A percentile compares a stretch with the other conserved stretches of the same genome.
These are phyloP conservation scores for Kwoniella mangroviensis DNA, from an alignment of 768 basidiomycete species.

Conservation along the genomic window DNA sequence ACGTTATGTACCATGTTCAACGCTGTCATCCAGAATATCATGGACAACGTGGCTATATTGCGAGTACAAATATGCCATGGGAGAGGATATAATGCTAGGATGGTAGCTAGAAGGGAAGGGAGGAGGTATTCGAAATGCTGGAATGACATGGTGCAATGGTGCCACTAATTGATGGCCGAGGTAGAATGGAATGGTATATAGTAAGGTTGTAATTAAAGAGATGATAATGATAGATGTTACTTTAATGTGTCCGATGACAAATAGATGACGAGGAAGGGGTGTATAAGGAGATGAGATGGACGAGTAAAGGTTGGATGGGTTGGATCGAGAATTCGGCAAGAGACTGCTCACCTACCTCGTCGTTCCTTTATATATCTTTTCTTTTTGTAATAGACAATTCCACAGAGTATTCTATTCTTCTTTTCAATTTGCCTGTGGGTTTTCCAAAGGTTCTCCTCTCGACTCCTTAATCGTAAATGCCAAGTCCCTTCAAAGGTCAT, in stretches of 20 bases:
- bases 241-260: background rate
- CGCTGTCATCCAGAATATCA: constrained; percentile 55
- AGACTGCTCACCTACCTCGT: background rate
- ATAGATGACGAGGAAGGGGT: background rate
- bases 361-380: background rate
- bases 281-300: background rate
- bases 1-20: constrained; percentile 48
- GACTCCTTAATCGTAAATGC: background rate
- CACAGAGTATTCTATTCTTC: background rate
- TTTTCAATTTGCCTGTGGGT: no score
- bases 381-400: background rate
- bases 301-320: background rate
- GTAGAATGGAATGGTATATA: no score
- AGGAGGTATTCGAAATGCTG: constrained; percentile 37
- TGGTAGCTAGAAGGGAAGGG: constrained; percentile 42
- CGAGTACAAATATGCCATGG: constrained; percentile 56
- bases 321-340: background rate
- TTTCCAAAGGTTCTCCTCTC: background rate
- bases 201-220: background rate
- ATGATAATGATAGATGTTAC: background rate
- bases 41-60: constrained; percentile 52
- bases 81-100: constrained; percentile 46
- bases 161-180: background rate
- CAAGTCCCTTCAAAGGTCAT: background rate
- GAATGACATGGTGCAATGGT: constrained; percentile 30